Percentiles rank a stretch among this genome's conserved stretches.
Conservation (phyloP, 805 yeast species). For the Komagataella pastoris region DNA sequence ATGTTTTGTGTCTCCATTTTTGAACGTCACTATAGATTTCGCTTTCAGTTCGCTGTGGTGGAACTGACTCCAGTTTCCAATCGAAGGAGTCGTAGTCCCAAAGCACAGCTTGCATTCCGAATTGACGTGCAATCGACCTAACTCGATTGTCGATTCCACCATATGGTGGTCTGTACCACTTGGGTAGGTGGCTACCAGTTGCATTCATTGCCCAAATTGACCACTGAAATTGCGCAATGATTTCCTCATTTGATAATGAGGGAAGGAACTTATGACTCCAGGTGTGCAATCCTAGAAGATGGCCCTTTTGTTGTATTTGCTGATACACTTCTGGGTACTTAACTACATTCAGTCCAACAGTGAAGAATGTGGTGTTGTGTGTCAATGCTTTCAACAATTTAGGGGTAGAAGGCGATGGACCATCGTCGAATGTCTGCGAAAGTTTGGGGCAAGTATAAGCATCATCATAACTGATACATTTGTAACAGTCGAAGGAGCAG, state of each 20-base stretch:
- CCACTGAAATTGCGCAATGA: constrained; percentile 89
- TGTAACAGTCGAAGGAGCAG: constrained; percentile 81
- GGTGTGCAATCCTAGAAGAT: constrained; percentile 77
- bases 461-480: constrained; percentile 69
- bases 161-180: constrained; percentile 93
- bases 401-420: constrained; percentile 69
- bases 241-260: constrained; percentile 58
- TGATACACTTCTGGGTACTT: constrained; percentile 62
- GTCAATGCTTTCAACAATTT: constrained; percentile 40
- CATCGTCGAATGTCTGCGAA: constrained; percentile 91
- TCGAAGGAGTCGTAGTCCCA: constrained; percentile 93
- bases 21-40: constrained; percentile 44
- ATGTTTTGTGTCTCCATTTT: constrained; percentile 27
- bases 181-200: constrained; percentile 74
- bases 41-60: constrained; percentile 28
- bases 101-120: constrained; percentile 77
- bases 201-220: constrained; percentile 97
- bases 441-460: constrained; percentile 59
- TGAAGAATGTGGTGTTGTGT: constrained; percentile 63
- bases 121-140: constrained; percentile 62
- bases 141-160: constrained; percentile 90
- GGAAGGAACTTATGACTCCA: constrained; percentile 90
- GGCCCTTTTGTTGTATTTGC: constrained; percentile 46
- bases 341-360: constrained; percentile 72
- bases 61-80: constrained; percentile 57